Conservation (phyloP, 768 basidiomycete species). For the Russula virescens region DNA sequence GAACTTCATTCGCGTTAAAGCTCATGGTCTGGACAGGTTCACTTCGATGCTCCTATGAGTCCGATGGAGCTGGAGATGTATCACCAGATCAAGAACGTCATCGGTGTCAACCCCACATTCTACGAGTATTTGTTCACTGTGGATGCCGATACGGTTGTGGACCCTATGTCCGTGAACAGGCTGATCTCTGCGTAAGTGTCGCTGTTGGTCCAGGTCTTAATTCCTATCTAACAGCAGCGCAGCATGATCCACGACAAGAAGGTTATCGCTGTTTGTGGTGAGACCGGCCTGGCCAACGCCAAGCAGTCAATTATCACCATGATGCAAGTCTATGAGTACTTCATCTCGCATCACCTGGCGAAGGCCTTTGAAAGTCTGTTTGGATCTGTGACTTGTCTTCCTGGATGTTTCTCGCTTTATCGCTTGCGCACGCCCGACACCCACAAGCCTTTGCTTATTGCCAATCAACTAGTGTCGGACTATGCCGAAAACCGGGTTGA, state of each 20-base stretch:
- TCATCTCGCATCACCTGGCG: constrained; percentile 97
- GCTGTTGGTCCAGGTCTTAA: neutral
- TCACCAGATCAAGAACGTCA: constrained; percentile 99
- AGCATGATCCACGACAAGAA: constrained; percentile 98
- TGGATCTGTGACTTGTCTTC: constrained; percentile 96
- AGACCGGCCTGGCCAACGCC: constrained; percentile 87
- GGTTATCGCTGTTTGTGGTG: constrained; percentile 90
- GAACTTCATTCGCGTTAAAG: neutral
- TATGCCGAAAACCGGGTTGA: constrained; percentile 96
- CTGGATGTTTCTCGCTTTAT: constrained; percentile 98
- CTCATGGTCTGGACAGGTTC: constrained; percentile 53
- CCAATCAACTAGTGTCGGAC: constrained; percentile 84
- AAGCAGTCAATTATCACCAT: constrained; percentile 95
- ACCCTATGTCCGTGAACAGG: constrained; percentile 80
- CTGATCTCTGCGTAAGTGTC: constrained; percentile 83
- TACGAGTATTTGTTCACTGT: constrained; percentile 95
- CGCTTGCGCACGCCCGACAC: constrained; percentile 91
- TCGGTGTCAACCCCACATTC: constrained; percentile 97
- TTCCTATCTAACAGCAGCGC: neutral
- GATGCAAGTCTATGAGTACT: constrained; percentile 99
- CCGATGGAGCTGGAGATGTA: constrained; percentile 97
- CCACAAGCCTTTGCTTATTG: constrained; percentile 90
- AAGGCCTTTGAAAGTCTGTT: constrained; percentile 97
- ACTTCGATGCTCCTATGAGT: constrained; percentile 95
- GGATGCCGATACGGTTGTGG: constrained; percentile 93